Percentiles rank a stretch among this genome's conserved stretches.
phyloP scores from a whole-genome alignment of 805 yeast genomes.

The Priceomyces haplophilus region DNA sequence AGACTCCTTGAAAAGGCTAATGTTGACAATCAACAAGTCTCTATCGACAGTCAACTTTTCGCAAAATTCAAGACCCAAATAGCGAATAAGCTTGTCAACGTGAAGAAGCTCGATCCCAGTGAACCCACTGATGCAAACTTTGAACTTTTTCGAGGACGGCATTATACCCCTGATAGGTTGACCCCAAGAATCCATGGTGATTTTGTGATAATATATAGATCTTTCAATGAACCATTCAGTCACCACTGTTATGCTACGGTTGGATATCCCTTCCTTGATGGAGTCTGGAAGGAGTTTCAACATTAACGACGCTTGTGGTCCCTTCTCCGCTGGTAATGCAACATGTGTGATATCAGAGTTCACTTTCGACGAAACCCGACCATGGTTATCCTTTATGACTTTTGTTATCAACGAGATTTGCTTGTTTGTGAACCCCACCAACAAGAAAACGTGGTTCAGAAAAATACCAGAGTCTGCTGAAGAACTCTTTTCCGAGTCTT shows the following conservation, averaged over 20 bases:
- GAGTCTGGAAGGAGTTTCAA: conserved; percentile 23
- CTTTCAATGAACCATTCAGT: conserved; percentile 86
- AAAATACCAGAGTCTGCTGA: conserved; percentile 32
- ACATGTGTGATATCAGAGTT: conserved; percentile 30
- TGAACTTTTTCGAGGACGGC: conserved; percentile 20
- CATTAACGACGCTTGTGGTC: conserved; percentile 24
- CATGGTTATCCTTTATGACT: conserved; percentile 48
- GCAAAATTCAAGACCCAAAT: conserved; percentile 50
- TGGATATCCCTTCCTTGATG: conserved; percentile 21
- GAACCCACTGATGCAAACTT: conserved; percentile 66
- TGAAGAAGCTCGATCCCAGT: conserved; percentile 75
- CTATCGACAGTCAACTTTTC: conserved; percentile 48
- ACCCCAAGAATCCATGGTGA: conserved; percentile 62
- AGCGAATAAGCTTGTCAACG: conserved; percentile 56
- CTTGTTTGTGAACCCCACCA: conserved; percentile 38
- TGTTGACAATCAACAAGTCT: conserved; percentile 56
- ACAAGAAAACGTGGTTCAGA: conserved; percentile 37
- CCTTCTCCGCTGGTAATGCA: conserved; percentile 28
- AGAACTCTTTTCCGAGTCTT: conserved; percentile 12
- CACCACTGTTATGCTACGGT: conserved; percentile 31
- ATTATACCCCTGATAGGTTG: conserved; percentile 43
- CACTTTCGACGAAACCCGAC: conserved; percentile 22
- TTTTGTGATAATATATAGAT: conserved; percentile 53
- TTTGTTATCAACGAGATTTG: conserved; percentile 37
- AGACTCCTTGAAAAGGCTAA: conserved; percentile 42